Base-by-base conservation (phyloP, 139 green algal species). In the Chlamydomonas sp. region DNA sequence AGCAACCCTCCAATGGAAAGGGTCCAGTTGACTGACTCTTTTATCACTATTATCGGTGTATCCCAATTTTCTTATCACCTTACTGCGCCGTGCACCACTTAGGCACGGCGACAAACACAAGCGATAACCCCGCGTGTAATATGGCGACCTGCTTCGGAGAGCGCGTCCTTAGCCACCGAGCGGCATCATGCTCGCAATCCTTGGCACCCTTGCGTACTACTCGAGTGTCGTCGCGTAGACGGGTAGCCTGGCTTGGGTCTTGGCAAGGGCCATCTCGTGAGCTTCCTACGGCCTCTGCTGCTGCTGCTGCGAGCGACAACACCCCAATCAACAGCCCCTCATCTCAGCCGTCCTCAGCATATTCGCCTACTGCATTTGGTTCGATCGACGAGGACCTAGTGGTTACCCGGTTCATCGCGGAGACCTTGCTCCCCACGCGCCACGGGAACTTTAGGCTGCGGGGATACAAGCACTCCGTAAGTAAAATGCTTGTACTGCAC, bases 381-480 rank as follows among this genome's bases (percentile, higher is more conserved):
- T 80, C 83, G 2, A 86, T 93, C 5, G 90, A 89, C 62, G 86
- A 91, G 73, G 67, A 8, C 10, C 72, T 66, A 10, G 87, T 90
- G 3, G 61, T 89, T 1, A 98, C 96, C 2, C 84, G 93, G 81
- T 99, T 97, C 90, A 94, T 99, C 14, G 97, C 97, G 2, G 97
- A 99, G 89, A 99, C 97, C 0, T 89, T 98, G 83, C 91, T 99
- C 58, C 97, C 97, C 3, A 99, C 97, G 2, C 77, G 92, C 9
- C 94, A 93, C 75, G 97, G 97, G 10, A 96, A 96, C 61, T 98
- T 97, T 78, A 90, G 97, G 14, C 80, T 99, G 9, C 89, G 97
- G 17, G 97, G 93, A 78, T 99, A 99, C 90, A 94, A 96, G 62
- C 97, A 99, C 89, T 96, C 96, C 74, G 95, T 98, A 75, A 72